Base-by-base conservation (phyloP, 345 rosid species). In the Eucalyptus tenuipes region DNA sequence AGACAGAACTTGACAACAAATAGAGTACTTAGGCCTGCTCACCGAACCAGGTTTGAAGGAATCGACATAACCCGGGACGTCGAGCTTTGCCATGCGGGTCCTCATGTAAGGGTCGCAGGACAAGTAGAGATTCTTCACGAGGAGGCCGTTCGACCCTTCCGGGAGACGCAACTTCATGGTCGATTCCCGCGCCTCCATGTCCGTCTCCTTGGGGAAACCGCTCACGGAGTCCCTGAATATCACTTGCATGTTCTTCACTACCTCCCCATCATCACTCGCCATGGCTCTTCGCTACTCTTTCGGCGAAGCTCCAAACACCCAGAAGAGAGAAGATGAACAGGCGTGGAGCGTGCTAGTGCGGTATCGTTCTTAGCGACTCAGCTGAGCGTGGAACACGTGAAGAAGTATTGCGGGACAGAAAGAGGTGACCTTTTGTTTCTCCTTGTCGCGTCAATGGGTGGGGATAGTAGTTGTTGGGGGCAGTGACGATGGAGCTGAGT, bases 121-220 rank as follows among this genome's bases (percentile, higher is more conserved):
- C 88, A 94, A 59, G 86, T 90, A 95, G 80, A 94, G 95, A 90
- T 95, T 95, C 92, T 93, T 95, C 75, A 93, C 91, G 40, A 93
- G 87, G 18, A 95, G 82, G 5, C 92, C 90, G 31, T 87, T 90
- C 6, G 90, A 88, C 2, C 91, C 93, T 11, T 87, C 87, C 44
- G 80, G 80, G 4, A 68, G 80, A 17, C 80, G 80, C 80, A 68
- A 68, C 80, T 68, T 68, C 80, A 17, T 68, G 80, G 80, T 33
- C 80, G 80, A 68, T 68, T 68, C 24, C 13, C 80, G 42, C 44
- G 17, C 80, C 44, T 33, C 80, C 80, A 33, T 68, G 80, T 68
- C 80, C 80, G 25, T 33, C 25, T 68, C 80, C 80, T 68, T 68
- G 80, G 80, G 80, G 80, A 68, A 68, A 68, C 80, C 80, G 10